Evolutionary conservation across 208 protist genomes (phyloP).

Genomic region (Angomonas deanei): DNA sequence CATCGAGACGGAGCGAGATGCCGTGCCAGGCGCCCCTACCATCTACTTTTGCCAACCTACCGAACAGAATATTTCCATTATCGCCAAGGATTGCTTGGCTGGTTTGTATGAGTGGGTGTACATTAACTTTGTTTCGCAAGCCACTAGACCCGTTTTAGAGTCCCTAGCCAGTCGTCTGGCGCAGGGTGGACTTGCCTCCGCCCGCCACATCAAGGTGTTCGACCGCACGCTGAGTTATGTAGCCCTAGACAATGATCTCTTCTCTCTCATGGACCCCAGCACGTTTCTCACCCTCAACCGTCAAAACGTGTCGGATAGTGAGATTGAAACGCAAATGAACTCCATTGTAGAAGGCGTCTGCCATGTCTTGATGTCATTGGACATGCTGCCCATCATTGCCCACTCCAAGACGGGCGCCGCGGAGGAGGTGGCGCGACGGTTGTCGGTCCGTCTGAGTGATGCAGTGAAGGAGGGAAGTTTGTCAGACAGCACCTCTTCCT

Average conservation of each 20-base stretch:
- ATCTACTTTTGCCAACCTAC: slow-evolving; percentile 90
- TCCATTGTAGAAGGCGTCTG: slow-evolving; percentile 67
- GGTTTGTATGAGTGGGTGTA: slow-evolving; percentile 85
- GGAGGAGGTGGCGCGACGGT: slow-evolving; percentile 69
- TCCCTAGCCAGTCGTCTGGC: slow-evolving; percentile 56
- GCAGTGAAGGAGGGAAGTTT: slow-evolving; percentile 66
- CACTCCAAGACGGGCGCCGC: slow-evolving; percentile 72
- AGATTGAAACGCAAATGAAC: slow-evolving; percentile 72
- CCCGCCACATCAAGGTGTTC: slow-evolving; percentile 76
- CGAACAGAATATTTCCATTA: slow-evolving; percentile 70
- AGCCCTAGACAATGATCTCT: slow-evolving; percentile 75
- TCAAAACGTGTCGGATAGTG: slow-evolving; percentile 42
- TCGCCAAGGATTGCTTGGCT: slow-evolving; percentile 68
- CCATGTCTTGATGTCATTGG: slow-evolving; percentile 78
- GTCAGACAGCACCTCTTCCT: slow-evolving; percentile 37
- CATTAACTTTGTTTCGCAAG: slow-evolving; percentile 83
- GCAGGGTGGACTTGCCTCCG: slow-evolving; percentile 39
- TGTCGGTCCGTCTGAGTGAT: slow-evolving; percentile 63
- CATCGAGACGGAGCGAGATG: slow-evolving; percentile 73
- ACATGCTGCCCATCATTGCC: slow-evolving; percentile 78
- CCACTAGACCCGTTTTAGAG: slow-evolving; percentile 64
- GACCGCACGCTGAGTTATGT: slow-evolving; percentile 87
- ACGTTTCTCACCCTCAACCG: slow-evolving; percentile 73
- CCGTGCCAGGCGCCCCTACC: slow-evolving; percentile 81
- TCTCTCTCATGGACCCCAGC: slow-evolving; percentile 75